These are phyloP conservation scores for Ceratobasidium sp. DNA, from an alignment of 1,284 basidiomycete genomes.

Conservation along the genomic window DNA sequence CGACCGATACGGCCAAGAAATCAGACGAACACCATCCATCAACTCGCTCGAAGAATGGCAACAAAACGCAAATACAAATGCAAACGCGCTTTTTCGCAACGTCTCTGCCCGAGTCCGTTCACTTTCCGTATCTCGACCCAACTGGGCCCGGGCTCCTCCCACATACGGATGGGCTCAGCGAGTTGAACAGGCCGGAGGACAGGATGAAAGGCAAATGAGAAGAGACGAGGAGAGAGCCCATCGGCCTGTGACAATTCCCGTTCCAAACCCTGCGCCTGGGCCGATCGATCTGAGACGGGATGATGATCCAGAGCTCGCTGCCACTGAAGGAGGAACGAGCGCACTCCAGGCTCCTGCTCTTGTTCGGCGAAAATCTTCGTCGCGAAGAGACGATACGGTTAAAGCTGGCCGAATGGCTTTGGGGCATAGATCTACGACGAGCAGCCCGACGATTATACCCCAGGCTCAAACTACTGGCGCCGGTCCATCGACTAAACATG, in stretches of 20 bases:
- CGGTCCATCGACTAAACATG: background rate
- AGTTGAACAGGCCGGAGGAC: conserved; percentile 29
- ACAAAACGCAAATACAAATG: background rate
- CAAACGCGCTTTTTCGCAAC: background rate
- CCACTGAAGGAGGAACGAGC: background rate
- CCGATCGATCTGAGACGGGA: conserved; percentile 24
- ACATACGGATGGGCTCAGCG: conserved; percentile 23
- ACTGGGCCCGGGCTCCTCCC: conserved; percentile 20
- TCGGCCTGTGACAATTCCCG: conserved; percentile 19
- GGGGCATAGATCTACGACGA: conserved; percentile 18
- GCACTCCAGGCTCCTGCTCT: conserved; percentile 21
- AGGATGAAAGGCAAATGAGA: conserved; percentile 4
- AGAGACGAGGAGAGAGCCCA: conserved; percentile 10
- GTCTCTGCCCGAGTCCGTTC: conserved; percentile 14
- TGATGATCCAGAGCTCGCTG: background rate
- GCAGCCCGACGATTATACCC: conserved; percentile 21
- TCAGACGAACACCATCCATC: background rate
- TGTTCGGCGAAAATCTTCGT: background rate
- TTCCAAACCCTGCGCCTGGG: conserved; percentile 28
- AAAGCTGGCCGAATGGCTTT: background rate
- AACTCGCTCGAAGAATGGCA: conserved; percentile 34
- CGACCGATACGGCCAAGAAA: conserved; percentile 20
- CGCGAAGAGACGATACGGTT: background rate
- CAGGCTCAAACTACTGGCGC: background rate
- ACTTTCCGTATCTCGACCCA: conserved; percentile 8